Conservation (phyloP, 2,329 filamentous ascomycete genomes). For the Penicillium decumbens region DNA sequence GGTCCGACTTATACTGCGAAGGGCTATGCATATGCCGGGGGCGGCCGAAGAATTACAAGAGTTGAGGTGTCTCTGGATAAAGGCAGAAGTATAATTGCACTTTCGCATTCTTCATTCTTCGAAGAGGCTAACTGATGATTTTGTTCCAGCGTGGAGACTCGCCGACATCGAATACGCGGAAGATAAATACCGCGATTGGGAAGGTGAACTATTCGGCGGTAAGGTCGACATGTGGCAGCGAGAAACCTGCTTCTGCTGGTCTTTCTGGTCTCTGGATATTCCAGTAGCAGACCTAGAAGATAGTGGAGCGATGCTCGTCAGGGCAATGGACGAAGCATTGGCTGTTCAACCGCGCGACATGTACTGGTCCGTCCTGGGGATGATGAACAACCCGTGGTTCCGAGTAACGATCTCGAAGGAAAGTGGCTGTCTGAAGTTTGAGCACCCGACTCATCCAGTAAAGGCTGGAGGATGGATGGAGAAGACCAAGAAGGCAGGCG, state of each 20-base stretch:
- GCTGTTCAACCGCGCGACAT: slow-evolving; percentile 83
- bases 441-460: slow-evolving; percentile 81
- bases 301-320: slow-evolving; percentile 70
- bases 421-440: slow-evolving; percentile 63
- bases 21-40: slow-evolving; percentile 86
- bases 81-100: slow-evolving; percentile 53
- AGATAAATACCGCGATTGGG: slow-evolving; percentile 69
- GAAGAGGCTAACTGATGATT: slow-evolving; percentile 7
- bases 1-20: slow-evolving; percentile 58
- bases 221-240: slow-evolving; percentile 75
- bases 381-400: slow-evolving; percentile 99
- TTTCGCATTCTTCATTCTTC: background rate
- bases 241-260: slow-evolving; percentile 84
- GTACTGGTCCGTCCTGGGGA: slow-evolving; percentile 92
- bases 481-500: slow-evolving; percentile 74
- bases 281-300: slow-evolving; percentile 56
- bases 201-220: slow-evolving; percentile 66
- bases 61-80: slow-evolving; percentile 80
- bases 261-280: slow-evolving; percentile 77
- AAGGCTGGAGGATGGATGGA: slow-evolving; percentile 91
- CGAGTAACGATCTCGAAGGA: slow-evolving; percentile 71
- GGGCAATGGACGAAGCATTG: slow-evolving; percentile 87
- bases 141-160: slow-evolving; percentile 59
- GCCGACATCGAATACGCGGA: slow-evolving; percentile 77
- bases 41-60: slow-evolving; percentile 74